A percentile compares a stretch with the other conserved stretches of the same genome.
These are phyloP conservation scores for Thelonectria olida DNA, from an alignment of 2,329 filamentous ascomycete species.

Conservation along the genomic window DNA sequence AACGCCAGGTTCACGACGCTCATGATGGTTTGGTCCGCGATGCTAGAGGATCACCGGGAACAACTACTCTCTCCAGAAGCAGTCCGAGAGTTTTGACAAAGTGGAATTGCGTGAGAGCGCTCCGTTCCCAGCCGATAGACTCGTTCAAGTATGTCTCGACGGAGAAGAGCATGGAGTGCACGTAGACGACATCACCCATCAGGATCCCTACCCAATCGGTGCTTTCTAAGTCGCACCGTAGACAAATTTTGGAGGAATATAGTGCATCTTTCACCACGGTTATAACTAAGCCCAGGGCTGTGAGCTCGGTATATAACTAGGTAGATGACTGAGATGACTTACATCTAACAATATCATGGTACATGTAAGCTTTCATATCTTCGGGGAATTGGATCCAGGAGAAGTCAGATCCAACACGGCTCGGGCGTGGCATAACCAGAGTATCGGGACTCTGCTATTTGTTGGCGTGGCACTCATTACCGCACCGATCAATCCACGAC, in stretches of 20 bases:
- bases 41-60: background rate
- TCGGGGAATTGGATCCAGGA: conserved; percentile 35
- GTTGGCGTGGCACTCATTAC: background rate
- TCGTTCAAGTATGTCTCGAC: conserved; percentile 25
- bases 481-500: conserved; percentile 27
- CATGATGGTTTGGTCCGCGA: conserved; percentile 34
- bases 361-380: conserved; percentile 29
- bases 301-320: background rate
- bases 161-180: conserved; percentile 28
- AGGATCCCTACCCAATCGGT: conserved; percentile 30
- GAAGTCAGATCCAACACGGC: conserved; percentile 24
- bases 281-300: background rate
- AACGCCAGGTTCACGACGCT: conserved; percentile 21
- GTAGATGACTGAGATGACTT: background rate
- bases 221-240: conserved; percentile 22
- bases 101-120: conserved; percentile 25
- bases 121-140: background rate
- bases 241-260: conserved; percentile 31
- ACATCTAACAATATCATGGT: conserved; percentile 27
- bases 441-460: background rate
- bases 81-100: conserved; percentile 31
- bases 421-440: conserved; percentile 19
- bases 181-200: conserved; percentile 26
- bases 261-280: conserved; percentile 10
- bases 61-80: conserved; percentile 22